Evolutionary conservation across 441 rosid species (phyloP), one percentile per base, ranked within the genome.

Genomic region (Geranium incanum): DNA sequence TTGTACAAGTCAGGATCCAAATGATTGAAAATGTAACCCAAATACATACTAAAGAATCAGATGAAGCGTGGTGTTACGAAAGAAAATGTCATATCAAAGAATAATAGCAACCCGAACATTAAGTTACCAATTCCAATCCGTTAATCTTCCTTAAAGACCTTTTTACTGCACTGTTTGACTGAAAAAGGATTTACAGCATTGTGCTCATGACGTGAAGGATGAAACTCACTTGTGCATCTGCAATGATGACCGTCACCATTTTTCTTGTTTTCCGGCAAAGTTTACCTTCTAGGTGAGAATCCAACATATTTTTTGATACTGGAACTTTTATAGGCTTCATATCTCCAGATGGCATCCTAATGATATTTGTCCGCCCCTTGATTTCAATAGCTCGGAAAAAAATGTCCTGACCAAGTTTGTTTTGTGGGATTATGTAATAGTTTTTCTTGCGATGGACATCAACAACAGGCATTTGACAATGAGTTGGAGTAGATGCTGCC

Each of bases 391-490:
- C 87, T 69, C 95, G 87, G 63, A 95, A 83, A 78, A 85, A 93
- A 78, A 95, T 89, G 78, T 95, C 99, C 80, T 84, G 91, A 75
- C 98, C 99, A 80, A 95, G 93, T 83, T 91, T 91, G 84, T 95
- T 95, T 78, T 86, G 89, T 41, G 98, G 97, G 76, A 93, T 83
- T 80, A 95, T 86, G 70, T 79, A 93, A 81, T 88, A 89, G 75
- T 84, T 86, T 81, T 81, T 88, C 87, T 78, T 89, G 74, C 89
- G 90, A 81, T 88, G 97, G 74, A 88, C 82, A 72, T 87, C 92
- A 72, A 85, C 78, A 77, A 86, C 73, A 52, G 97, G 85, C 77
- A 77, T 84, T 80, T 84, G 83, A 74, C 84, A 81, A 79, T 77
- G 75, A 75, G 78, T 79, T 66, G 87, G 80, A 72, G 85, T 81